Percentiles rank a stretch among this genome's conserved stretches.
phyloP scores from a whole-genome alignment of 2,329 filamentous ascomycete genomes.

The Magnaporthiopsis poae region DNA sequence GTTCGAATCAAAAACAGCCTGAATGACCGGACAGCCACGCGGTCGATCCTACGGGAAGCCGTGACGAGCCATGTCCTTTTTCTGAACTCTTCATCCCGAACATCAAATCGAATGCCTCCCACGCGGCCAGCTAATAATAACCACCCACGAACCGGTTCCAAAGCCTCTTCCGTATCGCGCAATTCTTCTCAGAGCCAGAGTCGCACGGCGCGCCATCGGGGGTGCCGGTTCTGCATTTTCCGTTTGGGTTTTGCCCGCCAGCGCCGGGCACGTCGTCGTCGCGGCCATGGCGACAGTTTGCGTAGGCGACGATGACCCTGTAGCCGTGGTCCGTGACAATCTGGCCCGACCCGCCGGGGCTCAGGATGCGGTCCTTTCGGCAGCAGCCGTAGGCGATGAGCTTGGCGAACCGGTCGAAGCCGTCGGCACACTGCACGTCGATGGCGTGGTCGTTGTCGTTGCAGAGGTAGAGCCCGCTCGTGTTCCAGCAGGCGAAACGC shows the following conservation, averaged over 20 bases:
- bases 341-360: background rate
- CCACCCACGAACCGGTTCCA: too few species aligned
- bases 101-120: background rate
- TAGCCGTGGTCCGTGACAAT: background rate
- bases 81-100: background rate
- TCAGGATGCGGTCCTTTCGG: background rate
- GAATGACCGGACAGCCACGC: too few species aligned
- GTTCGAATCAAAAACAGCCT: too few species aligned
- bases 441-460: background rate
- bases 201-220: background rate
- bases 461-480: slow-evolving; percentile 2
- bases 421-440: background rate
- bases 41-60: too few species aligned
- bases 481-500: background rate
- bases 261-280: background rate
- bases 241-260: background rate
- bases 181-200: background rate
- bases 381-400: background rate
- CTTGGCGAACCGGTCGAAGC: background rate
- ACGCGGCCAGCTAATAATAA: background rate
- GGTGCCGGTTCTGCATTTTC: background rate
- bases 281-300: background rate
- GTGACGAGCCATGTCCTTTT: too few species aligned
- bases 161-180: background rate
- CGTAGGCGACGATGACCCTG: slow-evolving; percentile 1